These are phyloP conservation scores for Daedalea quercina DNA, from an alignment of 768 basidiomycete genomes.

Conservation along the genomic window DNA sequence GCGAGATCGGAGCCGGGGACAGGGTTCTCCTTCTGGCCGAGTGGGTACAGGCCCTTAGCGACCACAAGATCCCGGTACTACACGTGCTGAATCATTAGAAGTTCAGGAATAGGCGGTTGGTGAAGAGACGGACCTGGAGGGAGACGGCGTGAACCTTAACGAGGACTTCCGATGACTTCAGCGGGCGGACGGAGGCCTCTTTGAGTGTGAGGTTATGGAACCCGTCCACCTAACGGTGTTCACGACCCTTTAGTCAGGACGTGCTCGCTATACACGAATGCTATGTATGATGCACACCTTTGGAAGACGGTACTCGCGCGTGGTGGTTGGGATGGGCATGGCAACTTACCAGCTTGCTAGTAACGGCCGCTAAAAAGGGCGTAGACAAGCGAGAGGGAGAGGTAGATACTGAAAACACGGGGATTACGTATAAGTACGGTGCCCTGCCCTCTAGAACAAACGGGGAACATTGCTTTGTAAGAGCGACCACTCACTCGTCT, in stretches of 20 bases:
- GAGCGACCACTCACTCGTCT: no score
- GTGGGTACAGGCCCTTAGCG: conserved; percentile 31
- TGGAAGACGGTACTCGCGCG: conserved; percentile 18
- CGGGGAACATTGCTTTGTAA: no score
- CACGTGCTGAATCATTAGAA: no score
- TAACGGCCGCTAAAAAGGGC: no score
- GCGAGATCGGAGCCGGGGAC: conserved; percentile 42
- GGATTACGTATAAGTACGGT: no score
- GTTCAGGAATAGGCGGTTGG: background rate
- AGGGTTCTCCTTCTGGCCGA: conserved; percentile 24
- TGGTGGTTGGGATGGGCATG: conserved; percentile 16
- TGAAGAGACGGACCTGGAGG: conserved; percentile 28
- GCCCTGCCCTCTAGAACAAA: no score
- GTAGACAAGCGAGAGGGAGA: no score
- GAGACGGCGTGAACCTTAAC: conserved; percentile 54
- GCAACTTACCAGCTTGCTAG: no score
- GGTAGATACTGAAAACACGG: no score
- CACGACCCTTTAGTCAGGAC: no score
- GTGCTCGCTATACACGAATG: background rate
- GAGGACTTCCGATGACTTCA: conserved; percentile 42
- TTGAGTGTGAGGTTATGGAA: conserved; percentile 23
- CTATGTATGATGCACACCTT: conserved; percentile 7
- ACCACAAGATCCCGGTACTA: conserved; percentile 44
- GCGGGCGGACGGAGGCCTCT: conserved; percentile 22
- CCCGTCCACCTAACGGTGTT: conserved; percentile 1